A percentile compares a stretch with the other conserved stretches of the same genome.
Evolutionary conservation across 805 yeast genomes (phyloP).

Genomic region (Saccharomycopsis sp.): DNA sequence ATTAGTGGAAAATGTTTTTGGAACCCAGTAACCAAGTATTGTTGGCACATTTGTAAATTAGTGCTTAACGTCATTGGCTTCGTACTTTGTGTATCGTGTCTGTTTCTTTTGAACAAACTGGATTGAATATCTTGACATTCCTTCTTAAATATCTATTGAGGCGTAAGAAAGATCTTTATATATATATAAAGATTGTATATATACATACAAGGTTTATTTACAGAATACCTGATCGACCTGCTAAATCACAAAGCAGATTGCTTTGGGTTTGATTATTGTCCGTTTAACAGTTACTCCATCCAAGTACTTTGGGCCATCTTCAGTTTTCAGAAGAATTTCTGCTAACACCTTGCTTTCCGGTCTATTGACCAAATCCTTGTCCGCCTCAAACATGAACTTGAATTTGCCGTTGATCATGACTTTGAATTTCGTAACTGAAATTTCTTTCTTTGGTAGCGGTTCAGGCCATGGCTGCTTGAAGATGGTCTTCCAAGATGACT

Average conservation of each 20-base stretch:
- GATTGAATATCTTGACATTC: too few relatives aligned
- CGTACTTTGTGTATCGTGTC: too few relatives aligned
- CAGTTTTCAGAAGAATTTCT: conserved; percentile 28
- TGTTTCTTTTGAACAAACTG: too few relatives aligned
- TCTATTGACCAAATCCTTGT: conserved; percentile 32
- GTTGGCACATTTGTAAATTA: too few relatives aligned
- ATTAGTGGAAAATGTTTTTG: conserved; percentile 5
- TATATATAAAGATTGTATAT: too few relatives aligned
- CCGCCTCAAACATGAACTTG: conserved; percentile 39
- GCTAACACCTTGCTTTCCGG: conserved; percentile 33
- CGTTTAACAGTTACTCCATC: conserved; percentile 39
- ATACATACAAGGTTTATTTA: neutral
- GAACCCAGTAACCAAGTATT: neutral
- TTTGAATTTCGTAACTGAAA: conserved; percentile 38
- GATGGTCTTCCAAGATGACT: conserved; percentile 41
- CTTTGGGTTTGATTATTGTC: conserved; percentile 46
- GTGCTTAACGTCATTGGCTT: too few relatives aligned
- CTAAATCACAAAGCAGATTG: conserved; percentile 37
- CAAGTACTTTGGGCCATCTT: conserved; percentile 38
- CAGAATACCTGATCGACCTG: neutral
- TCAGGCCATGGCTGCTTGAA: conserved; percentile 63
- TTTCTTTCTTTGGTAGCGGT: conserved; percentile 31
- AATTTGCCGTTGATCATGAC: conserved; percentile 72
- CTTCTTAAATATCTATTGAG: too few relatives aligned
- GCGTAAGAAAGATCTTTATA: too few relatives aligned